Base-by-base conservation (phyloP, 2,329 filamentous ascomycete genomes). In the Neopestalotiopsis clavispora region DNA sequence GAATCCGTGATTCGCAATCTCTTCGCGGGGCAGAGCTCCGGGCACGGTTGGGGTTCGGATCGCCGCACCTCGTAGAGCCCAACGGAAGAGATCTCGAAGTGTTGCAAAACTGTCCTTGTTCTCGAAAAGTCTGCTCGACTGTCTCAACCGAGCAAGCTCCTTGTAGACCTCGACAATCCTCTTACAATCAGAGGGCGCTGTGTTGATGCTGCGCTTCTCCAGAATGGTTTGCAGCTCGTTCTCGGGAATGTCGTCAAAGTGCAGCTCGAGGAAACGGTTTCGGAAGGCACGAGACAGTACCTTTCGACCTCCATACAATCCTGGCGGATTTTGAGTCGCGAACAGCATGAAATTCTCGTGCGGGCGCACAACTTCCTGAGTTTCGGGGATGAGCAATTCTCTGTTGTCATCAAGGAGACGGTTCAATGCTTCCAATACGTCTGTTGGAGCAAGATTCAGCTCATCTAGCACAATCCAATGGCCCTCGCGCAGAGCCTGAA, bases 401-500 rank as follows among this genome's bases (percentile, higher is more conserved):
- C 96, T 88, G 74, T 99, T 99, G 77, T 99, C 96, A 75, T 99
- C 96, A 0, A 99, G 85, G 0, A 99, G 87, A 74, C 96, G 91
- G 80, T 99, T 99, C 52, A 99, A 85, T 0, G 96, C 96, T 82
- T 99, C 96, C 0, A 99, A 85, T 28, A 99, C 95, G 83, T 99
- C 96, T 0, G 95, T 98, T 0, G 97, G 96, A 0, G 97, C 97
- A 76, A 99, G 82, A 77, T 99, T 99, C 68, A 99, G 86, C 79
- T 99, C 97, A 77, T 99, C 96, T 1, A 99, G 89, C 23, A 99
- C 95, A 71, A 99, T 97, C 96, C 96, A 99, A 77, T 97, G 93
- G 10, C 96, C 96, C 78, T 97, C 91, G 60, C 95, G 89, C 78
- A 99, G 89, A 4, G 96, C 96, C 78, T 96, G 93, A 0, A 99